Conservation (phyloP, 306 rosid species). For the Dalbergia oliveri region DNA sequence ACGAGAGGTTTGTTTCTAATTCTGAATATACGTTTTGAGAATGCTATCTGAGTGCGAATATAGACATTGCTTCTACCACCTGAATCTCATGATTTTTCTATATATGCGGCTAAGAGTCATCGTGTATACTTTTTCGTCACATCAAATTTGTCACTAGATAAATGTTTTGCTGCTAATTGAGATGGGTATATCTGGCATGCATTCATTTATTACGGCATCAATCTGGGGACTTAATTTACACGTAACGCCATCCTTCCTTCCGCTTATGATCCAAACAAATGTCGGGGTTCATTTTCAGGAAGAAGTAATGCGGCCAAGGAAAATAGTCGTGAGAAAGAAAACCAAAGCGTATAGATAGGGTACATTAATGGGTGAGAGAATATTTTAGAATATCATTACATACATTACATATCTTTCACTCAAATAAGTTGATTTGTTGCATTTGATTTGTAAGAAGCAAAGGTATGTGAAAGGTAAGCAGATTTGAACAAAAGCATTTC, state of each 20-base stretch:
- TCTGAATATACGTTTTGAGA: conserved; percentile 34
- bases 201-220: conserved; percentile 42
- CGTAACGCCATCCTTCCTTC: conserved; percentile 38
- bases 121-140: conserved; percentile 7
- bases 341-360: conserved; percentile 14
- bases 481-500: neutral
- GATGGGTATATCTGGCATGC: conserved; percentile 20
- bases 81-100: conserved; percentile 35
- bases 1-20: conserved; percentile 49
- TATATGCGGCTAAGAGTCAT: conserved; percentile 25
- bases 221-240: conserved; percentile 37
- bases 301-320: conserved; percentile 34
- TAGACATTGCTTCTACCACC: conserved; percentile 42
- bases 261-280: conserved; percentile 25
- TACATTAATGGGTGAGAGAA: neutral
- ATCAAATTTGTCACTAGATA: conserved; percentile 37
- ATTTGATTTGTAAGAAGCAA: neutral
- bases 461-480: neutral
- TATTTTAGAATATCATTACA: neutral
- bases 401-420: too few relatives aligned
- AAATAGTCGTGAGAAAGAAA: conserved; percentile 3
- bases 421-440: neutral
- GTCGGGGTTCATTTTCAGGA: conserved; percentile 39
- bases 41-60: neutral
- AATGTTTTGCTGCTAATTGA: neutral